Evolutionary conservation across 148 eudicot genomes (phyloP).

Genomic region (Beta vulgaris): DNA sequence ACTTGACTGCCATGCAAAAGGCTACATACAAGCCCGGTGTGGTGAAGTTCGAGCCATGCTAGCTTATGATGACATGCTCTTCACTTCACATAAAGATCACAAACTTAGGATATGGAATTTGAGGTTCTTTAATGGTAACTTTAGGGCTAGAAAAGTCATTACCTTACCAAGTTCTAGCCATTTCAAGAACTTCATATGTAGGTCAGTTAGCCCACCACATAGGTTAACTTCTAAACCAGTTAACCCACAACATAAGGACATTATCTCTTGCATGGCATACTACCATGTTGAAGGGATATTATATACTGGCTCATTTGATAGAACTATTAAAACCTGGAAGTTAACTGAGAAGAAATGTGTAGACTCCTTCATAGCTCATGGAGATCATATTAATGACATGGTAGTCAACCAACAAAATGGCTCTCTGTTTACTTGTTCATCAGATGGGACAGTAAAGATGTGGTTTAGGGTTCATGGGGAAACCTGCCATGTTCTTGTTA

Average conservation of each 20-base stretch:
- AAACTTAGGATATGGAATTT: conserved; percentile 48
- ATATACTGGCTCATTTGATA: conserved; percentile 65
- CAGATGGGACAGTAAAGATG: conserved; percentile 62
- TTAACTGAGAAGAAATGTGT: conserved; percentile 42
- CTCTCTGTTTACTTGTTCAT: conserved; percentile 56
- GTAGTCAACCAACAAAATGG: conserved; percentile 61
- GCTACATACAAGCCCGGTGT: conserved; percentile 36
- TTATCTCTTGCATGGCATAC: conserved; percentile 68
- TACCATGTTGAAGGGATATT: conserved; percentile 50
- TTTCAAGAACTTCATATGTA: conserved; percentile 21
- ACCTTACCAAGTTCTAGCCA: conserved; percentile 42
- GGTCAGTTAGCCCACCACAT: conserved; percentile 15
- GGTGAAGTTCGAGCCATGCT: conserved; percentile 50
- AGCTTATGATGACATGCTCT: conserved; percentile 43
- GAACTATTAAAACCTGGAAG: conserved; percentile 56
- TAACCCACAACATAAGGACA: conserved; percentile 39
- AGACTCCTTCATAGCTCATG: conserved; percentile 64
- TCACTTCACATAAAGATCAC: conserved; percentile 51
- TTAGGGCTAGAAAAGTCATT: conserved; percentile 42
- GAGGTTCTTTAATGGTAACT: conserved; percentile 14
- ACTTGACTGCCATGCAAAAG: conserved; percentile 47
- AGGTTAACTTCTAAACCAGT: conserved; percentile 4
- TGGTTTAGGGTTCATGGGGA: conserved; percentile 64
- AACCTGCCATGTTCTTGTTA: conserved; percentile 50
- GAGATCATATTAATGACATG: conserved; percentile 50